Conservation (phyloP, 257 asterid genomes). For the Linderniella brevidens region DNA sequence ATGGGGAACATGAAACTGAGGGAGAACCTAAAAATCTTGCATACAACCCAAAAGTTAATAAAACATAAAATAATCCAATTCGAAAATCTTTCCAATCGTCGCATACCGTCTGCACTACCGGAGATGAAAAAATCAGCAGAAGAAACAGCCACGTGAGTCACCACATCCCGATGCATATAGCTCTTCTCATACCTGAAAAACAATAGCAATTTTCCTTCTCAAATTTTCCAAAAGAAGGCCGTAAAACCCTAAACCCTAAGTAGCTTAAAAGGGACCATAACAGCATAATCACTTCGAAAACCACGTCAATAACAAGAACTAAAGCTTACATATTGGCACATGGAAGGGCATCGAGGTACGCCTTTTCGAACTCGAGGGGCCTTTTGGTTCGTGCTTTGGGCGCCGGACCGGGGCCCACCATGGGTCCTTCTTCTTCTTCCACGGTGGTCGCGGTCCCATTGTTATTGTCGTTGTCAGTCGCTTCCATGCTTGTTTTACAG, state of each 20-base stretch:
- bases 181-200: slow-evolving; percentile 90
- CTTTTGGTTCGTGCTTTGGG: slow-evolving; percentile 53
- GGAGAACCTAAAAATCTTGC: not conserved
- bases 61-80: not conserved
- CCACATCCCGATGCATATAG: slow-evolving; percentile 97
- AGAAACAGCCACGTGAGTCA: slow-evolving; percentile 93
- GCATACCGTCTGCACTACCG: slow-evolving; percentile 86
- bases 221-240: not conserved
- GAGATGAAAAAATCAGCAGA: slow-evolving; percentile 85
- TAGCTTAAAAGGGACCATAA: slow-evolving; percentile 11
- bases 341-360: slow-evolving; percentile 81
- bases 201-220: slow-evolving; percentile 3
- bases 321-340: slow-evolving; percentile 64
- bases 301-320: no score
- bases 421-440: slow-evolving; percentile 31
- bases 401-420: slow-evolving; percentile 76
- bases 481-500: slow-evolving; percentile 15
- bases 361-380: slow-evolving; percentile 85
- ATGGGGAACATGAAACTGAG: not conserved
- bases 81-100: no score
- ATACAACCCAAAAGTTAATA: not conserved
- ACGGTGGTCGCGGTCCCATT: slow-evolving; percentile 18
- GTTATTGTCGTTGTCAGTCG: slow-evolving; percentile 20
- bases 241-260: slow-evolving; percentile 12
- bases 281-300: slow-evolving; percentile 5